phyloP scores from a whole-genome alignment of 129 eudicot genomes.

The Erigeron canadensis region DNA sequence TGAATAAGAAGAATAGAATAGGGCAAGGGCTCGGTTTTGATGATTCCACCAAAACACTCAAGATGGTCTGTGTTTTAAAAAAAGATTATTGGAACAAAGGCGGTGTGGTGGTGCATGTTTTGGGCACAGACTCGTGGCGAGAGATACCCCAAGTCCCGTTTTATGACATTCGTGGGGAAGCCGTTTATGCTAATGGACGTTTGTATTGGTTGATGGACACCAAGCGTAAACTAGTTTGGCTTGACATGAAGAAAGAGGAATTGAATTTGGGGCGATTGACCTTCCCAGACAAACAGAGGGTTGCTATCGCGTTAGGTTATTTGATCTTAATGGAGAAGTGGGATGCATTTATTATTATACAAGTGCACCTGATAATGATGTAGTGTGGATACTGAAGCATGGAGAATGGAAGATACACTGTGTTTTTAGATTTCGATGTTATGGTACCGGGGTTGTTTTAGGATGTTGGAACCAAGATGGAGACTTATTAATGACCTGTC shows the following conservation, averaged over 20 bases:
- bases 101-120: conserved; percentile 16
- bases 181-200: neutral
- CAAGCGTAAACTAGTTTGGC: neutral
- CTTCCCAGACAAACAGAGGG: neutral
- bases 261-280: neutral
- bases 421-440: too few relatives aligned
- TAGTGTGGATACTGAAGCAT: conserved; percentile 19
- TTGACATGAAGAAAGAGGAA: conserved; percentile 10
- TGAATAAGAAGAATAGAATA: too few relatives aligned
- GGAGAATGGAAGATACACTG: conserved; percentile 2
- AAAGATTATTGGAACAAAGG: too few relatives aligned
- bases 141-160: conserved; percentile 5
- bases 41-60: conserved; percentile 3
- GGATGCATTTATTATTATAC: too few relatives aligned
- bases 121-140: neutral
- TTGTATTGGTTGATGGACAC: neutral
- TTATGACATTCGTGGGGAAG: neutral
- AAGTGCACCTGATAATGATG: too few relatives aligned
- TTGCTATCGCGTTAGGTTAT: neutral
- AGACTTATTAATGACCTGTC: too few relatives aligned
- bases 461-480: conserved; percentile 17
- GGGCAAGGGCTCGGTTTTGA: conserved; percentile 8
- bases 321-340: conserved; percentile 10
- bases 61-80: conserved; percentile 1
- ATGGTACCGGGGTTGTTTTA: too few relatives aligned